Base-by-base conservation (phyloP, 345 rosid genomes). In the Kandelia obovata region DNA sequence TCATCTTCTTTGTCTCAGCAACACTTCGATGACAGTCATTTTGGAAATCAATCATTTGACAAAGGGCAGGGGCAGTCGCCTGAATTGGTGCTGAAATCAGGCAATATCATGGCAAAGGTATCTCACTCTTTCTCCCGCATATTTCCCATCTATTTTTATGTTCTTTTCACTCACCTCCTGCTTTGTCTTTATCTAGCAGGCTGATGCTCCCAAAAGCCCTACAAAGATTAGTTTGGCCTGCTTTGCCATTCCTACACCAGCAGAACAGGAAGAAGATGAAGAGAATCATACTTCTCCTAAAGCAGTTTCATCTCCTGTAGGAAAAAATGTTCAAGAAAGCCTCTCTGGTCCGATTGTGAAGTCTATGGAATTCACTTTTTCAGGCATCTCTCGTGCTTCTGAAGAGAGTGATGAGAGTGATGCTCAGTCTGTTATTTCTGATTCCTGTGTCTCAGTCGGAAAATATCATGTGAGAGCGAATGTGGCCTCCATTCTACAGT, bases 381-480 rank as follows among this genome's bases (percentile, higher is more conserved):
- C 81, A 15, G 86, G 84, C 66, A 67, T 62, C 27, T 77, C 71
- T 19, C 79, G 20, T 57, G 73, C 79, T 62, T 71, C 77, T 26
- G 80, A 77, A 30, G 82, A 77, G 58, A 83, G 86, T 21, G 80
- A 83, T 10, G 86, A 75, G 6, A 92, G 87, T 17, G 92, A 85
- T 67, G 75, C 37, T 19, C 84, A 71, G 19, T 85, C 97, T 1
- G 83, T 86, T 51, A 76, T 76, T 68, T 88, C 96, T 0, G 97
- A 91, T 77, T 78, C 90, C 46, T 83, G 84, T 62, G 95, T 90
- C 25, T 67, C 89, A 0, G 90, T 90, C 0, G 95, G 89, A 57
- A 86, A 86, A 71, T 88, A 92, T 83, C 88, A 80, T 28, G 96
- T 92, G 75, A 76, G 84, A 66, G 73, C 83, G 58, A 82, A 82